These are phyloP conservation scores for Calonectria pauciramosa DNA, from an alignment of 2,329 filamentous ascomycete species.

Conservation along the genomic window DNA sequence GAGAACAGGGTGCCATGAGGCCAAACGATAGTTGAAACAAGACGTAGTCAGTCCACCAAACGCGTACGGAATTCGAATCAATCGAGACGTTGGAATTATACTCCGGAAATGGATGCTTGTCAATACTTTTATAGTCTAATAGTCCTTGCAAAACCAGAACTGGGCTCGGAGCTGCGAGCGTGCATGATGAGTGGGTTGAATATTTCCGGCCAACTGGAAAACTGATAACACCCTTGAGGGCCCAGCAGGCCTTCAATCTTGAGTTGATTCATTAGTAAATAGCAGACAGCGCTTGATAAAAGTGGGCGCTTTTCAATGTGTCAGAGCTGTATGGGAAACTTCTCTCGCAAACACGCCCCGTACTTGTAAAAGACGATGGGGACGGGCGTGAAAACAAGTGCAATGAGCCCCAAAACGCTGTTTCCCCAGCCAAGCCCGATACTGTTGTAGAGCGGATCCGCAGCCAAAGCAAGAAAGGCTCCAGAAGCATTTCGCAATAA, in stretches of 20 bases:
- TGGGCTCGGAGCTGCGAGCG: neutral
- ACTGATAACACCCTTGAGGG: no score
- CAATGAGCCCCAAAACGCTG: constrained; percentile 30
- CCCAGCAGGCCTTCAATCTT: neutral
- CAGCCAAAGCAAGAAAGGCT: constrained; percentile 32
- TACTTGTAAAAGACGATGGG: constrained; percentile 34
- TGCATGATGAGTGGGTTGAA: neutral
- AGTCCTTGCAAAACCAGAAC: neutral
- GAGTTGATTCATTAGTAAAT: neutral
- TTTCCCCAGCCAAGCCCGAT: constrained; percentile 38
- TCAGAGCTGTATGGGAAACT: constrained; percentile 30
- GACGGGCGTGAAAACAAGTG: constrained; percentile 33
- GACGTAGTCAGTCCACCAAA: neutral
- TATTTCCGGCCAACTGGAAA: no score
- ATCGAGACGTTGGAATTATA: neutral
- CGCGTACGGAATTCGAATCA: neutral
- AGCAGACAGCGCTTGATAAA: neutral
- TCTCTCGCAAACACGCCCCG: constrained; percentile 29
- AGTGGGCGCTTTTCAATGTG: neutral
- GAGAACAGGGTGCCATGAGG: neutral
- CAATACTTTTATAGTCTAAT: neutral
- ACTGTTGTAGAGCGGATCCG: constrained; percentile 22
- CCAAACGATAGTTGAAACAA: neutral
- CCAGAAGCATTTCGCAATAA: constrained; percentile 51
- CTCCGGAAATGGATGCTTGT: neutral